Conservation (phyloP, 2,329 filamentous ascomycete genomes). For the Ophiostoma perfectum region DNA sequence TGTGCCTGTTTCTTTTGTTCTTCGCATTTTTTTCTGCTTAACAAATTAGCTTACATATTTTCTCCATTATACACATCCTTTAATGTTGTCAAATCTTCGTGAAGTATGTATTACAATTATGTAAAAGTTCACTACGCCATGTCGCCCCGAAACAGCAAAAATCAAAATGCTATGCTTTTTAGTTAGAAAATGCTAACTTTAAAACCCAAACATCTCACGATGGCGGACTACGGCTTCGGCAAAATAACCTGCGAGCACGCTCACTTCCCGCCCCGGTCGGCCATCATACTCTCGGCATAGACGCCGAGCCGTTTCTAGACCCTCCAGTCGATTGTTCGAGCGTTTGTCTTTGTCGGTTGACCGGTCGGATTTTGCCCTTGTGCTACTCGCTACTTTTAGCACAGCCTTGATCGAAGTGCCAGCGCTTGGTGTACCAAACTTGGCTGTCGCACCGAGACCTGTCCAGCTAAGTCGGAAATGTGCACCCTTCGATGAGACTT, state of each 20-base stretch:
- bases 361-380: background rate
- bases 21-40: background rate
- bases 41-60: too few relatives aligned
- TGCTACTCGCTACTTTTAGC: background rate
- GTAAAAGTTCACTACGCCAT: background rate
- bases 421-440: conserved; percentile 24
- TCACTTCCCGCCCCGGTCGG: conserved; percentile 34
- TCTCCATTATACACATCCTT: background rate
- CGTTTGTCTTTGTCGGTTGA: background rate
- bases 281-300: conserved; percentile 34
- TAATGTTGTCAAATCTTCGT: background rate
- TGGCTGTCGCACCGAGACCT: conserved; percentile 35
- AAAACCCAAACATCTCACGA: conserved; percentile 20
- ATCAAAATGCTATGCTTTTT: background rate
- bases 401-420: background rate
- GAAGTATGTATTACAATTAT: background rate
- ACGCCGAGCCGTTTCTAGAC: conserved; percentile 26
- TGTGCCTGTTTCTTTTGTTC: background rate
- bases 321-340: background rate
- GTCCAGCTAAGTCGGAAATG: conserved; percentile 40
- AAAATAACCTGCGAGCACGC: conserved; percentile 32
- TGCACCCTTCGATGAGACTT: conserved; percentile 24
- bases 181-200: background rate
- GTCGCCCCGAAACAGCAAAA: background rate
- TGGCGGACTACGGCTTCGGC: conserved; percentile 22